Percentiles rank a stretch among this genome's conserved stretches.
Conservation (phyloP, 2,329 filamentous ascomycete species). For the Coniosporium tulheliwenetii region DNA sequence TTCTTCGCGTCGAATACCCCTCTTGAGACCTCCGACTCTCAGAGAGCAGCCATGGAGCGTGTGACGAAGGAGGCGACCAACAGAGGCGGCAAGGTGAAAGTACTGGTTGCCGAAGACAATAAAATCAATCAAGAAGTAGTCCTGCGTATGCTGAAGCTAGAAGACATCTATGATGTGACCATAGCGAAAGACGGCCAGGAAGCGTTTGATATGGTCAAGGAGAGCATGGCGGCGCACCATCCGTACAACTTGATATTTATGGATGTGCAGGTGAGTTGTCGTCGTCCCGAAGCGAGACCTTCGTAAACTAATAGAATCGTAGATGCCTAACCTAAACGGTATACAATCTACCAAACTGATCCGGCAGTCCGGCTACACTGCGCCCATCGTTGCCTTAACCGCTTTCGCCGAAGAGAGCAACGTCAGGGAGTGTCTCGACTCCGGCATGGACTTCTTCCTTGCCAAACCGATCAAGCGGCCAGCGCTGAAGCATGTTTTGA, state of each 20-base stretch:
- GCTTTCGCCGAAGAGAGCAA: conserved; percentile 87
- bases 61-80: conserved; percentile 45
- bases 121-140: conserved; percentile 45
- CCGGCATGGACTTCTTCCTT: conserved; percentile 85
- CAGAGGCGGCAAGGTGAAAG: conserved; percentile 48
- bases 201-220: conserved; percentile 73
- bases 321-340: conserved; percentile 88
- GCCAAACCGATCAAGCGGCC: conserved; percentile 63
- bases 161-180: conserved; percentile 73
- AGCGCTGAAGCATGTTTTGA: conserved; percentile 71
- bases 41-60: conserved; percentile 48
- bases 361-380: conserved; percentile 69
- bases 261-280: conserved; percentile 52
- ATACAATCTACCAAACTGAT: conserved; percentile 76
- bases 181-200: conserved; percentile 57
- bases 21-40: conserved; percentile 39
- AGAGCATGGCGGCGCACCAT: conserved; percentile 56
- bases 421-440: conserved; percentile 48
- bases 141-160: conserved; percentile 55
- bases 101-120: conserved; percentile 75
- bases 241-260: conserved; percentile 85
- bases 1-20: conserved; percentile 48
- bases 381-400: conserved; percentile 79
- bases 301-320: conserved; percentile 3
- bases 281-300: background rate